Base-by-base conservation (phyloP, 2,329 filamentous ascomycete species). In the Macrophomina phaseolina region DNA sequence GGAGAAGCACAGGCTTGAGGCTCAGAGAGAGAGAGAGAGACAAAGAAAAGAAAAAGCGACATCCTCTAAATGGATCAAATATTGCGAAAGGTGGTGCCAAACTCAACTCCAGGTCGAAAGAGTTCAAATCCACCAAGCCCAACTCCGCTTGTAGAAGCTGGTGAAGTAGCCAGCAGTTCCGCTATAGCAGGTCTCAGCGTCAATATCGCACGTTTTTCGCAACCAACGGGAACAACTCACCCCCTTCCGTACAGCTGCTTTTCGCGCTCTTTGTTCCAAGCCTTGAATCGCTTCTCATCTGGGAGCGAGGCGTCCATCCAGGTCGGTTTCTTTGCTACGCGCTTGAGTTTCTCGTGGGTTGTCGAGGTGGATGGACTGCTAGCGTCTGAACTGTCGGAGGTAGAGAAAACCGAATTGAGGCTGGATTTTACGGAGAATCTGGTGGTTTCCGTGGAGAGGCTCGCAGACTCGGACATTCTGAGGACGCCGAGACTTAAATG, bases 191-290 rank as follows among this genome's bases (percentile, higher is more conserved):
- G 23, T 23, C 23, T 23, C 23, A 2, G 23, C 23, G 23, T 23
- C 23, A 23, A 23, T 23, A 23, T 23, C 23, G 23, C 23, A 23
- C 23, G 23, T 23, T 23, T 23, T 23, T 23, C 23, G 28, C 5
- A 46, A 34, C 28, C 14, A 23, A 34, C 16, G 8, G 28, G 5
- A 7, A 48, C 2, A 32, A 9, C 58, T 23, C 18, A 62, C 58
- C 58, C 58, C 38, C 23, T 62, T 2, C 58, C 58, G 32, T 62
- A 49, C 16, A 62, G 23, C 32, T 49, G 61, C 16, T 28, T 18
- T 9, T 64, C 61, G 7, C 61, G 61, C 23, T 64, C 61, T 18
- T 64, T 64, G 45, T 53, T 45, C 61, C 61, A 64, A 9, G 40
- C 49, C 48, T 53, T 64, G 45, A 46, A 64, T 12, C 61, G 18